phyloP scores from a whole-genome alignment of 78 protist genomes.

The Bigelowiella natans region DNA sequence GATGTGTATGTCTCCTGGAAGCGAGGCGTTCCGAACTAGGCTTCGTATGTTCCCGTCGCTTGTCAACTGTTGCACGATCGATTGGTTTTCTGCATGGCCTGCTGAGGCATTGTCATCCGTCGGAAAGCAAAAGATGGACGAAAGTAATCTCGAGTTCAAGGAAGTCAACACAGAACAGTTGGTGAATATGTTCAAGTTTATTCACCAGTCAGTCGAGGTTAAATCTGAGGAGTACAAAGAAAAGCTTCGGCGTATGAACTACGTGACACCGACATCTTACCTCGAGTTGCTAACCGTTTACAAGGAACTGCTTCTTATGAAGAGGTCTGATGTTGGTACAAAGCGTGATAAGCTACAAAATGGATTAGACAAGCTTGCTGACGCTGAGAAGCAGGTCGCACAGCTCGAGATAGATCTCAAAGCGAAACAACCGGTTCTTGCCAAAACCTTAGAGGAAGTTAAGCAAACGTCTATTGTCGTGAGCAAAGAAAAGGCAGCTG shows the following conservation, averaged over 20 bases:
- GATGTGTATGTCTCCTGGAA: constrained; percentile 71
- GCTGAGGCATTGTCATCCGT: constrained; percentile 71
- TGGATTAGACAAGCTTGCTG: constrained; percentile 38
- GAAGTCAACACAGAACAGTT: constrained; percentile 2
- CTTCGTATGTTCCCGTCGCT: constrained; percentile 79
- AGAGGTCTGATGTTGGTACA: constrained; percentile 38
- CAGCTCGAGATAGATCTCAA: constrained; percentile 41
- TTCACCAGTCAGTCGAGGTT: constrained; percentile 55
- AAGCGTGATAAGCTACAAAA: not conserved
- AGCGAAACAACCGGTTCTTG: constrained; percentile 58
- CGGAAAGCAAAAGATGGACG: constrained; percentile 35
- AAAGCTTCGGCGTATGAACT: constrained; percentile 40
- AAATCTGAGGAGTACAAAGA: not conserved
- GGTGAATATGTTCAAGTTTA: constrained; percentile 40
- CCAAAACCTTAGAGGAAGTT: constrained; percentile 35
- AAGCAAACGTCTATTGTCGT: constrained; percentile 47
- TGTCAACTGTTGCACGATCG: constrained; percentile 69
- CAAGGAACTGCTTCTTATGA: not conserved
- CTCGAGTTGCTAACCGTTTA: constrained; percentile 43
- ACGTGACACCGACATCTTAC: constrained; percentile 65
- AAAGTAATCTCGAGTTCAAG: not conserved
- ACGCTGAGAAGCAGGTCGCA: constrained; percentile 42
- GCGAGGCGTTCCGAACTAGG: constrained; percentile 64
- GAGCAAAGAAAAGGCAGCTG: constrained; percentile 44
- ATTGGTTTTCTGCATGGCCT: constrained; percentile 85